Evolutionary conservation across 1,284 basidiomycete genomes (phyloP).

Genomic region (Ceratobasidium theobromae): DNA sequence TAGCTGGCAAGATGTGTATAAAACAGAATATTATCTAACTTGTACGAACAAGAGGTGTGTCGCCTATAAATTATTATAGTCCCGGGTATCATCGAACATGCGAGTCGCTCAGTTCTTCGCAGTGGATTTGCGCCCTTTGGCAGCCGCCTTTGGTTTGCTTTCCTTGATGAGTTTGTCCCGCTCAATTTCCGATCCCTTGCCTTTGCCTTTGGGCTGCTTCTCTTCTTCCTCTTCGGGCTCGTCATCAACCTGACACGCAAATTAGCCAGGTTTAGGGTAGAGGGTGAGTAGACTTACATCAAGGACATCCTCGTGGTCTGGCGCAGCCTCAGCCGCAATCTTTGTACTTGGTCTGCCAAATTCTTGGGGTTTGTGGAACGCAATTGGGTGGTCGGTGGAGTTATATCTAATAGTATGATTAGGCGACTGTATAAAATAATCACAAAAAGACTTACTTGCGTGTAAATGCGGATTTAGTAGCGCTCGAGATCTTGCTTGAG

Average conservation of each 20-base stretch:
- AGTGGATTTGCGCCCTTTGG: conserved; percentile 38
- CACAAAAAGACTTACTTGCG: conserved; percentile 60
- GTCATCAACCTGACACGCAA: conserved; percentile 45
- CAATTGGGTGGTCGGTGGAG: conserved; percentile 79
- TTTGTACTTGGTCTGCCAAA: conserved; percentile 78
- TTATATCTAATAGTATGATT: conserved; percentile 68
- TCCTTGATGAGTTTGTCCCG: conserved; percentile 59
- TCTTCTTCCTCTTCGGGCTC: conserved; percentile 50
- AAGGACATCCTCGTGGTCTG: conserved; percentile 88
- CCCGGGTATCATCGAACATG: neutral
- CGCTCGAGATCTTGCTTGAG: conserved; percentile 79
- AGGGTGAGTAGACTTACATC: conserved; percentile 47
- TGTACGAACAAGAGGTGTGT: conserved; percentile 27
- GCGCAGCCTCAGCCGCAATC: conserved; percentile 61
- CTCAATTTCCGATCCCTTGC: conserved; percentile 46
- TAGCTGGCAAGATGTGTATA: neutral
- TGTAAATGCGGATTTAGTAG: conserved; percentile 85
- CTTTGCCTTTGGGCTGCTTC: conserved; percentile 44
- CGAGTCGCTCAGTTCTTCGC: conserved; percentile 34
- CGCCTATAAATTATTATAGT: conserved; percentile 7
- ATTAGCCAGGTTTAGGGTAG: neutral
- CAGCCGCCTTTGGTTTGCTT: conserved; percentile 45
- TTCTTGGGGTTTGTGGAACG: conserved; percentile 84
- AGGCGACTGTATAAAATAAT: conserved; percentile 1
- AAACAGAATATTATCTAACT: conserved; percentile 3